Conservation (phyloP, 1,284 basidiomycete species). For the Heterobasidion irregulare region DNA sequence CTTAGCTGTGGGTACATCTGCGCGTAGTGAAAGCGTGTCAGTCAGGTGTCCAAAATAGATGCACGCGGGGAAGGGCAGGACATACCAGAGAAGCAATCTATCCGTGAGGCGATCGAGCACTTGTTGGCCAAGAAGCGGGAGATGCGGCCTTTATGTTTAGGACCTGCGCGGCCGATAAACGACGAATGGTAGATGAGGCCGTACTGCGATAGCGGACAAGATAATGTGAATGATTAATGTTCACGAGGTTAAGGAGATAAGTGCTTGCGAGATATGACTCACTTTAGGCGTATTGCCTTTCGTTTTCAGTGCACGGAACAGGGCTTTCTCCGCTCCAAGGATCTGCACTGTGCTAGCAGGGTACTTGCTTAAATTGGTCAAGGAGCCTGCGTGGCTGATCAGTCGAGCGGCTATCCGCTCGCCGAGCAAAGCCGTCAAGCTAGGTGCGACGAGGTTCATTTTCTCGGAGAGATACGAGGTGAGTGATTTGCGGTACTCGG, state of each 20-base stretch:
- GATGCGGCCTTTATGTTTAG: conserved; percentile 97
- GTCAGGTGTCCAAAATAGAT: background rate
- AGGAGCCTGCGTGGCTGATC: conserved; percentile 95
- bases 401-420: conserved; percentile 93
- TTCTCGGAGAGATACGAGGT: conserved; percentile 90
- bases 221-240: background rate
- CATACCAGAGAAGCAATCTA: conserved; percentile 92
- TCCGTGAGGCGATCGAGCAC: conserved; percentile 95
- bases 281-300: conserved; percentile 99
- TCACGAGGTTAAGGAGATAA: background rate
- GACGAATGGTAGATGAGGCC: conserved; percentile 91
- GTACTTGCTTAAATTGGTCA: conserved; percentile 97
- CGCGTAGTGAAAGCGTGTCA: conserved; percentile 3
- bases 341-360: conserved; percentile 98
- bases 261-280: conserved; percentile 4
- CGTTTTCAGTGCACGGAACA: conserved; percentile 97
- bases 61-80: conserved; percentile 1
- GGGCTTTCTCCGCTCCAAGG: conserved; percentile 95
- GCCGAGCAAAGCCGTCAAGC: conserved; percentile 89
- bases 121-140: conserved; percentile 99
- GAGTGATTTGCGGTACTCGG: conserved; percentile 91
- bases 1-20: conserved; percentile 84
- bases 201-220: conserved; percentile 43
- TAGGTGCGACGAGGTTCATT: conserved; percentile 97
- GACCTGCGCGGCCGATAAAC: conserved; percentile 92